phyloP scores from a whole-genome alignment of 805 yeast genomes.

The Starmera caribaea region DNA sequence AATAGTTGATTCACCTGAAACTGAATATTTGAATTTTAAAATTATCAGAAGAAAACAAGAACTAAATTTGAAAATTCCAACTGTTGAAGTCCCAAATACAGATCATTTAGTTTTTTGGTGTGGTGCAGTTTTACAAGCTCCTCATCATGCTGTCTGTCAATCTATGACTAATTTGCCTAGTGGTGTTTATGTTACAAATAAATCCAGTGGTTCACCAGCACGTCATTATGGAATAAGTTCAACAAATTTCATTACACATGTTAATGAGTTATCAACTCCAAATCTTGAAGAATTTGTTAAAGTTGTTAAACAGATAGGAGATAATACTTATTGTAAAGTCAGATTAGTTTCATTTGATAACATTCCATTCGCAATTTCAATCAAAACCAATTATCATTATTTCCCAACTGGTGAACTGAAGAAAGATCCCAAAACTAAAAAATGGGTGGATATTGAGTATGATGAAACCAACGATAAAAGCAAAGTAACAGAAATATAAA shows the following conservation, averaged over 20 bases:
- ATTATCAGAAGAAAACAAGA: conserved; percentile 66
- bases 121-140: conserved; percentile 74
- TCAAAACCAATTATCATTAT: conserved; percentile 83
- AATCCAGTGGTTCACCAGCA: conserved; percentile 80
- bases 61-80: conserved; percentile 50
- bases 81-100: conserved; percentile 54
- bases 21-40: conserved; percentile 40
- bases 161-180: conserved; percentile 70
- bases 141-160: conserved; percentile 91
- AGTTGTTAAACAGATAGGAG: conserved; percentile 63
- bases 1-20: conserved; percentile 26
- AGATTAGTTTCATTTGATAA: conserved; percentile 79
- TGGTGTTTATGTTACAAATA: conserved; percentile 70
- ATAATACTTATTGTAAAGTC: conserved; percentile 71
- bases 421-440: conserved; percentile 33
- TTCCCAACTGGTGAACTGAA: conserved; percentile 64
- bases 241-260: conserved; percentile 83
- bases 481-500: conserved; percentile 11
- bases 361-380: conserved; percentile 75
- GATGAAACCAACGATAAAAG: conserved; percentile 24
- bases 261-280: conserved; percentile 66
- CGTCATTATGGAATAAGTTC: conserved; percentile 69
- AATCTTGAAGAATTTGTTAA: conserved; percentile 58
- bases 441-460: conserved; percentile 48
- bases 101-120: conserved; percentile 70